These are phyloP conservation scores for Pseudonitzschia pungens DNA, from an alignment of 108 stramenopile species.

Conservation along the genomic window DNA sequence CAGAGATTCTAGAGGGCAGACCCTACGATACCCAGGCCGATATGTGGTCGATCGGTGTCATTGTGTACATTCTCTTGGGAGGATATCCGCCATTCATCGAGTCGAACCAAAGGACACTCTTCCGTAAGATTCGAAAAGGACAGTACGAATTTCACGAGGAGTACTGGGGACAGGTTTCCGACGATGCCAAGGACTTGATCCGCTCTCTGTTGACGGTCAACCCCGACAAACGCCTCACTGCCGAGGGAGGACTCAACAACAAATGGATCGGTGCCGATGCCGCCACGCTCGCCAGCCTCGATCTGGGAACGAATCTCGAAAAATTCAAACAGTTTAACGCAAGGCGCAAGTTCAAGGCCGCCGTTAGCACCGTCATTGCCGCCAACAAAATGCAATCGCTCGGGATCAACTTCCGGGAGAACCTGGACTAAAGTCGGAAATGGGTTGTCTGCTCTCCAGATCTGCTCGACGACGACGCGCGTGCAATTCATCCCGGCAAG, in stretches of 20 bases:
- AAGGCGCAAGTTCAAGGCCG: constrained; percentile 86
- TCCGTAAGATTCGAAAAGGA: constrained; percentile 88
- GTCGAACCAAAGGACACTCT: constrained; percentile 92
- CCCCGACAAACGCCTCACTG: constrained; percentile 65
- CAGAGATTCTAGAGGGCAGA: constrained; percentile 86
- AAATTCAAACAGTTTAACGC: constrained; percentile 87
- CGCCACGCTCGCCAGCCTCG: constrained; percentile 43
- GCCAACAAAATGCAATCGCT: constrained; percentile 75
- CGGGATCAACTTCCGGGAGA: constrained; percentile 59
- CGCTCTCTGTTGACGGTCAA: constrained; percentile 67
- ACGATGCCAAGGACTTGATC: constrained; percentile 85
- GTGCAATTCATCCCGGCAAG: background rate
- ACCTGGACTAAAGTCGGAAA: constrained; percentile 35
- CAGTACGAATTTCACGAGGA: constrained; percentile 87
- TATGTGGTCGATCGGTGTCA: constrained; percentile 94
- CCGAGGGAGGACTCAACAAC: constrained; percentile 63
- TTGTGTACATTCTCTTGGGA: constrained; percentile 91
- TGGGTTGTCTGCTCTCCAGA: background rate
- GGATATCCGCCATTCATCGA: constrained; percentile 96
- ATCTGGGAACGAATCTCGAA: constrained; percentile 72
- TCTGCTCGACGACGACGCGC: background rate
- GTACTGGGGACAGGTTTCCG: constrained; percentile 84
- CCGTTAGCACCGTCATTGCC: constrained; percentile 78
- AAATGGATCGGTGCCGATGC: constrained; percentile 76
- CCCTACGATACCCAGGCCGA: constrained; percentile 90